Evolutionary conservation across 2,329 filamentous ascomycete genomes (phyloP).

Genomic region (Colletotrichum plurivorum): DNA sequence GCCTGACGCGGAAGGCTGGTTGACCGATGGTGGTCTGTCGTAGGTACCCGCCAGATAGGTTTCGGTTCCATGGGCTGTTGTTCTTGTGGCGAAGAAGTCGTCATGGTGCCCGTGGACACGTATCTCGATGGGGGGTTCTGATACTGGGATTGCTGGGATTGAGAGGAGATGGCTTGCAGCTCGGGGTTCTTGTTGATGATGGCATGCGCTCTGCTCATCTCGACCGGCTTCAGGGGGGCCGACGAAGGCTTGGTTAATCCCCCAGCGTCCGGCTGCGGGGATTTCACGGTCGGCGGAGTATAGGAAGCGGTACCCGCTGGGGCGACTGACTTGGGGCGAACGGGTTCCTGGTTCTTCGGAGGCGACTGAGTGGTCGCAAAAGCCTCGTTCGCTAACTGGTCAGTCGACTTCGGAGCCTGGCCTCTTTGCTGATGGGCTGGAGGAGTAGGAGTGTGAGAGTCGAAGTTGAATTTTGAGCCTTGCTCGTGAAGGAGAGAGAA

Average conservation of each 20-base stretch:
- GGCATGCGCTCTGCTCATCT: conserved; percentile 72
- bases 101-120: conserved; percentile 84
- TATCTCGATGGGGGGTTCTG: conserved; percentile 49
- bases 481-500: conserved; percentile 92
- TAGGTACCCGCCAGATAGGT: conserved; percentile 42
- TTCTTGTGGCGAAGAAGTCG: conserved; percentile 69
- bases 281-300: conserved; percentile 45
- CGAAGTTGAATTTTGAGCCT: conserved; percentile 88
- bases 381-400: conserved; percentile 86
- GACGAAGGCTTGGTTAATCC: conserved; percentile 53
- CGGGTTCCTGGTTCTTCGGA: conserved; percentile 27
- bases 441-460: conserved; percentile 66
- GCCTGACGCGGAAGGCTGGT: conserved; percentile 47
- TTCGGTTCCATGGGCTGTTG: conserved; percentile 59
- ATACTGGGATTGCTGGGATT: conserved; percentile 48
- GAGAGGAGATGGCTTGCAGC: conserved; percentile 69
- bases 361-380: conserved; percentile 65
- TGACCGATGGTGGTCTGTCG: conserved; percentile 45
- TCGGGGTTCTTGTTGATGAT: conserved; percentile 76
- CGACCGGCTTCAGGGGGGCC: conserved; percentile 57
- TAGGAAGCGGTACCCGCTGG: conserved; percentile 47
- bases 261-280: conserved; percentile 38
- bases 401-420: conserved; percentile 77
- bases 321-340: conserved; percentile 39
- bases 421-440: conserved; percentile 65